Conservation (phyloP, 148 eudicot species). For the Suaeda aralocaspica region DNA sequence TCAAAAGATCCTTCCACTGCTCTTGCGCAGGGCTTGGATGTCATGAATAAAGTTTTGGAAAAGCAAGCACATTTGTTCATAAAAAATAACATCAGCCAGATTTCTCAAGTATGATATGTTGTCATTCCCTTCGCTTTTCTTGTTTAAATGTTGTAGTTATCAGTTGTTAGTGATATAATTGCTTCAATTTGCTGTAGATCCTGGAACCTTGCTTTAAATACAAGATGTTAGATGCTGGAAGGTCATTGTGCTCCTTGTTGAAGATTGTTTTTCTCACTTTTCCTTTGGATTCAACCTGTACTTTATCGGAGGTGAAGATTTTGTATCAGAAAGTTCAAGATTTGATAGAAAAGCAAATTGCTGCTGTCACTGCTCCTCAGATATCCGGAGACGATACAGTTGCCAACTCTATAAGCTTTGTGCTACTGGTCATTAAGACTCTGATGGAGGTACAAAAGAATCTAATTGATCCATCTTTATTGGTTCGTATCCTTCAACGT, state of each 20-base stretch:
- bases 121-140: background rate
- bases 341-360: constrained; percentile 84
- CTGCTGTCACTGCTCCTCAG: constrained; percentile 68
- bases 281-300: constrained; percentile 71
- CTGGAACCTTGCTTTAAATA: constrained; percentile 97
- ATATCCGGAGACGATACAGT: constrained; percentile 78
- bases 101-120: constrained; percentile 65
- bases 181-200: constrained; percentile 54
- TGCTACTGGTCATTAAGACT: constrained; percentile 77
- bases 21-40: constrained; percentile 95
- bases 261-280: constrained; percentile 89
- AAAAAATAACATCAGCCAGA: constrained; percentile 85
- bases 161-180: too few species aligned
- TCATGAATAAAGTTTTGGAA: constrained; percentile 95
- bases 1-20: constrained; percentile 97
- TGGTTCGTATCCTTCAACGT: constrained; percentile 93
- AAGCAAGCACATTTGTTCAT: constrained; percentile 97
- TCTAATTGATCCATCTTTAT: constrained; percentile 59
- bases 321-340: constrained; percentile 92
- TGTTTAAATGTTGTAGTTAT: too few species aligned
- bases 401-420: constrained; percentile 80
- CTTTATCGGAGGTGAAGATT: constrained; percentile 76
- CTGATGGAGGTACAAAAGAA: constrained; percentile 78
- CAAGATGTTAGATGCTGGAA: constrained; percentile 91
- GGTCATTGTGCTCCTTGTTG: constrained; percentile 83